Conservation (phyloP, 2,329 filamentous ascomycete genomes). For the Botryotinia calthae region DNA sequence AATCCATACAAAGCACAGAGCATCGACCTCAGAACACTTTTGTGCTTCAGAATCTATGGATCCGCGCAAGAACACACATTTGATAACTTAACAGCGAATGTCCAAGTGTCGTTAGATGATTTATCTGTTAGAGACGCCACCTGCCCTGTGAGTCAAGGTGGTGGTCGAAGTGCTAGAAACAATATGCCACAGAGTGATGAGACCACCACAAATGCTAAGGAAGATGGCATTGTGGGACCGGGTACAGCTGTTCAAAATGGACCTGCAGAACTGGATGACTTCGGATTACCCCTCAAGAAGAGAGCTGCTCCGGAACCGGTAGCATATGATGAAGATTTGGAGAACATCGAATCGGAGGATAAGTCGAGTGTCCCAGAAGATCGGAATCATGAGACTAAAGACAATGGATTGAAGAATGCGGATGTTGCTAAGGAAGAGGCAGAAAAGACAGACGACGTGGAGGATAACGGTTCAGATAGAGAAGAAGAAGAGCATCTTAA, state of each 20-base stretch:
- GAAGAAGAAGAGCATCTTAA: conserved; percentile 45
- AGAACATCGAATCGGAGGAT: background rate
- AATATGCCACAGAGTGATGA: conserved; percentile 37
- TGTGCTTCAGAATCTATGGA: conserved; percentile 19
- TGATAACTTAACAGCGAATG: background rate
- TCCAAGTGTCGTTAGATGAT: conserved; percentile 21
- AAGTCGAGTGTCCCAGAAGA: background rate
- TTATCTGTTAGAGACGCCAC: conserved; percentile 16
- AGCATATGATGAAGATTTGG: conserved; percentile 25
- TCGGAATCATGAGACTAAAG: conserved; percentile 2
- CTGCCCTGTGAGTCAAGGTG: conserved; percentile 21
- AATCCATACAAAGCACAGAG: conserved; percentile 20
- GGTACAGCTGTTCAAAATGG: conserved; percentile 19
- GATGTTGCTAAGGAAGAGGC: background rate
- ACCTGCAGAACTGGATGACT: conserved; percentile 60
- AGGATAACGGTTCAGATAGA: conserved; percentile 38
- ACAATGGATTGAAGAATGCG: conserved; percentile 16
- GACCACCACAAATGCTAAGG: conserved; percentile 27
- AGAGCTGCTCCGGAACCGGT: conserved; percentile 40
- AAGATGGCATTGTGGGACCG: conserved; percentile 26
- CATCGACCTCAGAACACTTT: conserved; percentile 19
- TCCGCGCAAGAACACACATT: conserved; percentile 13
- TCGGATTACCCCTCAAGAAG: conserved; percentile 64
- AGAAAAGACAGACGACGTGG: conserved; percentile 23
- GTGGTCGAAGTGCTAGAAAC: conserved; percentile 24